A percentile compares a stretch with the other conserved stretches of the same genome.
Conservation (phyloP, 768 basidiomycete species). For the Serendipita sp. region DNA sequence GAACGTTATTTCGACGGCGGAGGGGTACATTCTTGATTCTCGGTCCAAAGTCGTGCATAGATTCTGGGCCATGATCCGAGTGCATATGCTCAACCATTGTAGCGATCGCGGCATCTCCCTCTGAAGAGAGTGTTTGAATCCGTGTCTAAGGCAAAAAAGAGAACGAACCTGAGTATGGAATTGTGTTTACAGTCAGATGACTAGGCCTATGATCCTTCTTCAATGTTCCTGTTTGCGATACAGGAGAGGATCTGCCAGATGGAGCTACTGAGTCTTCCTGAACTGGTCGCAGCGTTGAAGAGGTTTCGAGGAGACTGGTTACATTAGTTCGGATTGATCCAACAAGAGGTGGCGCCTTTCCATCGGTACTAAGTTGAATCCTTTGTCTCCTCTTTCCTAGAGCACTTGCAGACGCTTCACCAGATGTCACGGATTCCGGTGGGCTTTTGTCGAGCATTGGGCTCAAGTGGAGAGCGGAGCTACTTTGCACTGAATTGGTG, state of each 20-base stretch:
- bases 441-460: constrained; percentile 45
- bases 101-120: not conserved
- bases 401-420: constrained; percentile 48
- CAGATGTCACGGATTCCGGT: constrained; percentile 63
- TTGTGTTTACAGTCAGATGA: not conserved
- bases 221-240: constrained; percentile 41
- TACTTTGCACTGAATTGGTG: constrained; percentile 23
- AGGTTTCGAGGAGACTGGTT: constrained; percentile 63
- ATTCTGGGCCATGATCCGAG: constrained; percentile 64
- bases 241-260: constrained; percentile 68
- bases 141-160: not conserved
- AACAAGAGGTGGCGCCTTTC: constrained; percentile 80
- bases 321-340: constrained; percentile 76
- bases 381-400: constrained; percentile 51
- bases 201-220: constrained; percentile 22
- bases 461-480: constrained; percentile 17
- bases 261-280: constrained; percentile 29
- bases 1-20: constrained; percentile 54
- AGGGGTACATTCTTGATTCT: constrained; percentile 67
- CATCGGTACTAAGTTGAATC: constrained; percentile 26
- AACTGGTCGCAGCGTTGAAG: constrained; percentile 49
- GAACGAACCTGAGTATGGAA: not conserved
- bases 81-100: constrained; percentile 73
- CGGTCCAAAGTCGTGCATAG: constrained; percentile 85
- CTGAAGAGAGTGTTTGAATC: not conserved